A percentile compares a stretch with the other conserved stretches of the same genome.
Conservation (phyloP, 2,329 filamentous ascomycete species). For the Sclerotinia nivalis region DNA sequence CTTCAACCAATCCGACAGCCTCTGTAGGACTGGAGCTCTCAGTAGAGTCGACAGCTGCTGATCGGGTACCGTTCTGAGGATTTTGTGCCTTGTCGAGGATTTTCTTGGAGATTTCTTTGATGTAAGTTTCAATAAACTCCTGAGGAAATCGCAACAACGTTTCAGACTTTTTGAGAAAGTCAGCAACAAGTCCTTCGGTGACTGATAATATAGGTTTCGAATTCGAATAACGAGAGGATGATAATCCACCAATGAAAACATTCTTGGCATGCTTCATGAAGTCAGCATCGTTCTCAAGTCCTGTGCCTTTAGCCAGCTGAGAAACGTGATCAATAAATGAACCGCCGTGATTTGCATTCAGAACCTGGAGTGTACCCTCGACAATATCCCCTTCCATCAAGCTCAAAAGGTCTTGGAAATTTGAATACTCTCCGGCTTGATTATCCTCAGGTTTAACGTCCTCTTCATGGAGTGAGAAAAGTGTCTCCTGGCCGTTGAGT, state of each 20-base stretch:
- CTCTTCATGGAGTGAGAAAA: constrained; percentile 24
- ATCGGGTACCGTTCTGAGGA: neutral
- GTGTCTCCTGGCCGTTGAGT: constrained; percentile 15
- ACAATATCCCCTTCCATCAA: constrained; percentile 14
- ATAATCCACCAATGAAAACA: constrained; percentile 20
- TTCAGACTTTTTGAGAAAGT: constrained; percentile 14
- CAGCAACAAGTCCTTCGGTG: constrained; percentile 16
- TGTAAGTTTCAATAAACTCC: constrained; percentile 7
- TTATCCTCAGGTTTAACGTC: neutral
- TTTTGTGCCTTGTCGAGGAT: constrained; percentile 23
- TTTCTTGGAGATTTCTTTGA: constrained; percentile 19
- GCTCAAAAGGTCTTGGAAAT: constrained; percentile 22
- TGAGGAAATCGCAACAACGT: constrained; percentile 14
- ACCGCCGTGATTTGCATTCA: constrained; percentile 13
- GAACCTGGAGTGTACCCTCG: constrained; percentile 10
- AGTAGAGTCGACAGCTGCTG: neutral
- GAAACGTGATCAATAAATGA: constrained; percentile 24
- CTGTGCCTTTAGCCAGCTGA: constrained; percentile 6
- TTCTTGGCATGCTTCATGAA: constrained; percentile 23
- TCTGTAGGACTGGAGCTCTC: neutral
- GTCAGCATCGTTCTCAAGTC: constrained; percentile 15
- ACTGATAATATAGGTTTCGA: constrained; percentile 6
- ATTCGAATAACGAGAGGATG: constrained; percentile 22
- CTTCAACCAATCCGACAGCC: neutral
- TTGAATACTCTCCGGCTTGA: neutral